These are phyloP conservation scores for Clitopilus hobsonii DNA, from an alignment of 768 basidiomycete species.

Conservation along the genomic window DNA sequence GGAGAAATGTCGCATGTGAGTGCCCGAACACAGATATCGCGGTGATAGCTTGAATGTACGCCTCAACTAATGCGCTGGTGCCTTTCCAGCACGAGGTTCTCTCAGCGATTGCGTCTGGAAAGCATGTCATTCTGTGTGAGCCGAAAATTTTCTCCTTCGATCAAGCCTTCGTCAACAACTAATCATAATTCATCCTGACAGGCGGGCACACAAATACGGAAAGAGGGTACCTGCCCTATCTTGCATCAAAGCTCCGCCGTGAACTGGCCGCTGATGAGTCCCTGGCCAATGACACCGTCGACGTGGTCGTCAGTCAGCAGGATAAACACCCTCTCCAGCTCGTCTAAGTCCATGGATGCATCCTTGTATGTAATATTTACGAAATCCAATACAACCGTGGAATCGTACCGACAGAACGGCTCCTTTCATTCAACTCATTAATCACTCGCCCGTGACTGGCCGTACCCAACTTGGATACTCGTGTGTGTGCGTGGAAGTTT, in stretches of 20 bases:
- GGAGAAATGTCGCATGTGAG: conserved; percentile 90
- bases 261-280: conserved; percentile 38
- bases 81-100: conserved; percentile 76
- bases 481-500: too few relatives aligned
- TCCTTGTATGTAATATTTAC: not conserved
- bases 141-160: conserved; percentile 21
- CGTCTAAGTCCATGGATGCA: conserved; percentile 33
- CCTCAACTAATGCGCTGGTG: conserved; percentile 4
- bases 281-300: conserved; percentile 32
- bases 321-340: conserved; percentile 76
- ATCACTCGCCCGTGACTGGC: not conserved
- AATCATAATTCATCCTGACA: conserved; percentile 19
- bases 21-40: conserved; percentile 11
- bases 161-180: conserved; percentile 15
- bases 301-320: conserved; percentile 65
- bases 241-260: conserved; percentile 57
- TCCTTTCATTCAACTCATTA: not conserved
- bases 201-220: conserved; percentile 95
- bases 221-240: conserved; percentile 80
- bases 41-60: not conserved
- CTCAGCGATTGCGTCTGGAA: conserved; percentile 70
- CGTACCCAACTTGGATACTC: not conserved
- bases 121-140: conserved; percentile 82
- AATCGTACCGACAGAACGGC: not conserved
- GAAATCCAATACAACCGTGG: not conserved